Base-by-base conservation (phyloP, 1,139 yeast species). In the Debaryomyces coudertii region DNA sequence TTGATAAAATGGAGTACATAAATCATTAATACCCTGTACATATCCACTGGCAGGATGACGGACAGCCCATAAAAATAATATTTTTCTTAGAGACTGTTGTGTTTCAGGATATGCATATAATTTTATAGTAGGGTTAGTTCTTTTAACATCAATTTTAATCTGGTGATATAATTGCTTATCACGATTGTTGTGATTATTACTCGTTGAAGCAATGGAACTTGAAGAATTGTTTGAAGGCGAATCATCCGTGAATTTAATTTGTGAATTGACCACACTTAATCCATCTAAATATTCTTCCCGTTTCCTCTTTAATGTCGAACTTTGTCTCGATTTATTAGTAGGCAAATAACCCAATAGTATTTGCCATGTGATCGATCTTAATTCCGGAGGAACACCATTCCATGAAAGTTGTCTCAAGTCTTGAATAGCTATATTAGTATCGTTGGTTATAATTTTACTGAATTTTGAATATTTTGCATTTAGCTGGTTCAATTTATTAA, bases 21-120 rank as follows among this genome's bases (percentile, higher is more conserved):
- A 75, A 65, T 93, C 99, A 63, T 93, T 93, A 47, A 93, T 95
- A 23, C 99, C 99, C 67, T 93, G 99, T n/a, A 93, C 99, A 65
- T 93, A 93, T 3, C 99, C 99, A 61, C 95, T 85, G 3, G 98
- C 97, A 0, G 99, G 99, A 61, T 95, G 99, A 51, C 99, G 79
- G 16, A 93, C 85, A 0, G 99, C 96, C 99, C 99, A 93, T 28
- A 93, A 72, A 58, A 90, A 95, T 43, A 93, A 69, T 14, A 95
- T 83, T 53, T 87, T 83, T 53, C 93, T 90, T 50, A 93, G 71
- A 11, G 95, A 79, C 47, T 83, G 69, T 58, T 93, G 98, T 0
- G 95, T 89, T 3, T 85, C 73, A 16, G 80, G 78, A 55, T 66
- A 80, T 9, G 85, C 76, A 61, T 93, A 93, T 31, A 93, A 73